Evolutionary conservation across 192 early-diverging fungal genomes (phyloP), one percentile per base, ranked within the genome.

Genomic region (Gonapodya prolifera): DNA sequence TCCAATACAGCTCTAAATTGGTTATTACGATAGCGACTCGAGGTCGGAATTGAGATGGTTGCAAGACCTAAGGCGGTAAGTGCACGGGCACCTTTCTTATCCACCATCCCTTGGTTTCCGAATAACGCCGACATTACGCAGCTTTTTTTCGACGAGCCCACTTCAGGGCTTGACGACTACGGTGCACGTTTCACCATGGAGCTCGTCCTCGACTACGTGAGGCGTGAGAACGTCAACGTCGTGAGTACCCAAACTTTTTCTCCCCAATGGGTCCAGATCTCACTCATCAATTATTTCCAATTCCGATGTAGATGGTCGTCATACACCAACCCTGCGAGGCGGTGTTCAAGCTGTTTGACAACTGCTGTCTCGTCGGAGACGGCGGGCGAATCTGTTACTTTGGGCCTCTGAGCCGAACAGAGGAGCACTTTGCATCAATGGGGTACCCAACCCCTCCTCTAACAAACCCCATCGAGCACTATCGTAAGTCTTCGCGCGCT

Each of bases 61-160:
- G 87, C 92, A 30, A 85, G 90, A 84, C 90, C 91, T 23, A 88
- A 90, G 79, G 81, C 92, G 35, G 86, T 97, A 35, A 93, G 95
- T 84, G 84, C 95, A 76, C 93, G 95, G 83, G 95, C 91, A 79
- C 95, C 95, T 70, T 95, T 93, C 2, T 93, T 91, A 69, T 83
- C 91, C 18, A 90, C 91, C 82, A 89, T 90, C 8, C 8, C 13
- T 69, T 8, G 13, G 45, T 8, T 8, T 16, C 8, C 13, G 45
- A 69, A 69, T 69, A 8, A 8, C 13, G 13, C n/a, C n/a, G 13
- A 69, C 45, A n/a, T n/a, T 16, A 8, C 45, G 45, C 45, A 16
- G 45, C 8, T n/a, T n/a, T 8, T n/a, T n/a, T 69, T 69, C 45
- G 13, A n/a, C 45, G n/a, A 8, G 8, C 45, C 45, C 45, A 8